Conservation (phyloP, 2,329 filamentous ascomycete species). For the Penicillium freii region DNA sequence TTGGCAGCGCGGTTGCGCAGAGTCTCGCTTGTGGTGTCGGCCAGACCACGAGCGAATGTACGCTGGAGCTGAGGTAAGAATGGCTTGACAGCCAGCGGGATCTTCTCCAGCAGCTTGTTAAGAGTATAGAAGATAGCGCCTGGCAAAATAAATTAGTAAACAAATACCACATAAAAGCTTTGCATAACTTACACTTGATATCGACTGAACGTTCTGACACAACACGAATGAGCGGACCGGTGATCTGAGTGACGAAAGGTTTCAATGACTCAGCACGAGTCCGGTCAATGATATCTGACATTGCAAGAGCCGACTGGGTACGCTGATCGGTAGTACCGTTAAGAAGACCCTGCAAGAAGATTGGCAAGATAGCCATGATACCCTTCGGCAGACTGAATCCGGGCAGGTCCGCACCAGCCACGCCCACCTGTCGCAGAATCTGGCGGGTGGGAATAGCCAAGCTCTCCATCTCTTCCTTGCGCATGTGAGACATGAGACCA, state of each 20-base stretch:
- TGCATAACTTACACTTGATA: slow-evolving; percentile 63
- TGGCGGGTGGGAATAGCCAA: slow-evolving; percentile 83
- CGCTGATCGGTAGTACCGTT: slow-evolving; percentile 91
- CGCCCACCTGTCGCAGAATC: slow-evolving; percentile 82
- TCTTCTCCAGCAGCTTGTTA: slow-evolving; percentile 95
- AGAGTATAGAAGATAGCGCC: slow-evolving; percentile 89
- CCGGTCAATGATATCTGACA: slow-evolving; percentile 93
- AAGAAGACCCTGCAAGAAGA: slow-evolving; percentile 97
- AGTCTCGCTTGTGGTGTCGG: slow-evolving; percentile 86
- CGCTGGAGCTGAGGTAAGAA: slow-evolving; percentile 95
- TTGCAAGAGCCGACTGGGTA: slow-evolving; percentile 85
- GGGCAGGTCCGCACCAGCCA: slow-evolving; percentile 76
- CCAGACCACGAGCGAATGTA: slow-evolving; percentile 93
- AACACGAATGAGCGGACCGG: slow-evolving; percentile 93
- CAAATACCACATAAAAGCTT: neutral
- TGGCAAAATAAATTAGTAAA: slow-evolving; percentile 27
- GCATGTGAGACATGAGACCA: slow-evolving; percentile 82
- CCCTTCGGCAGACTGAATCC: slow-evolving; percentile 93
- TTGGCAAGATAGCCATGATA: slow-evolving; percentile 91
- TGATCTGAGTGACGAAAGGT: slow-evolving; percentile 95
- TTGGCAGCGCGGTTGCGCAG: slow-evolving; percentile 86
- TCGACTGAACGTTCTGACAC: slow-evolving; percentile 95
- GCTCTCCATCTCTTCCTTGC: slow-evolving; percentile 97
- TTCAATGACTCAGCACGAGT: slow-evolving; percentile 84
- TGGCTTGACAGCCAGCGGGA: slow-evolving; percentile 89